phyloP scores from a whole-genome alignment of 495 filamentous ascomycete genomes.

The Staphylotrichum longicolle region DNA sequence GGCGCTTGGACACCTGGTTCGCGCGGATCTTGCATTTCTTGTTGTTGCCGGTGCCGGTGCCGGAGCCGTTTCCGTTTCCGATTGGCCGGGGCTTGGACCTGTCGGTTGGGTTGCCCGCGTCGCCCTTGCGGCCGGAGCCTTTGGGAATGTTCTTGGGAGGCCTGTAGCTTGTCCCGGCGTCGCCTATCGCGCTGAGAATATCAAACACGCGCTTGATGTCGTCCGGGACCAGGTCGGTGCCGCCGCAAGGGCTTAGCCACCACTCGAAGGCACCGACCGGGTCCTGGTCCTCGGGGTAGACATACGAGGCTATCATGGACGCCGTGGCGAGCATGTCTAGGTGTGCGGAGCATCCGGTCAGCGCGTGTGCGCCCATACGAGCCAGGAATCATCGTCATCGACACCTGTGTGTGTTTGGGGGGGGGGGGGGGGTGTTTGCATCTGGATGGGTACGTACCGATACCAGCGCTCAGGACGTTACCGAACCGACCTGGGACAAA shows the following conservation, averaged over 20 bases:
- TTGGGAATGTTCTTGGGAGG: constrained; percentile 7
- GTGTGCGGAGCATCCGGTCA: too few relatives aligned
- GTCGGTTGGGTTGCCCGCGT: constrained; percentile 9
- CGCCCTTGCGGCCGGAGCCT: constrained; percentile 14
- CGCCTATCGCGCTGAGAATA: constrained; percentile 10
- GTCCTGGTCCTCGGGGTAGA: constrained; percentile 14
- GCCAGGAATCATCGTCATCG: too few relatives aligned
- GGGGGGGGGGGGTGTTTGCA: too few relatives aligned
- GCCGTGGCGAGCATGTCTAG: constrained; percentile 10
- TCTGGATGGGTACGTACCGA: constrained; percentile 9
- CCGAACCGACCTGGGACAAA: constrained; percentile 18
- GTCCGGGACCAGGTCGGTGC: constrained; percentile 15
- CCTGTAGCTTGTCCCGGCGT: constrained; percentile 9
- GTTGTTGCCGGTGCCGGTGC: too few relatives aligned
- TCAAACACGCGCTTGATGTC: constrained; percentile 17
- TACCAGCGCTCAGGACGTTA: constrained; percentile 12
- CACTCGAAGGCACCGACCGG: constrained; percentile 14
- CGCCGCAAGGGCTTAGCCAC: constrained; percentile 20
- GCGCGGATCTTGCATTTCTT: too few relatives aligned
- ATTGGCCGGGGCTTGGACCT: background rate
- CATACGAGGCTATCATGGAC: constrained; percentile 26
- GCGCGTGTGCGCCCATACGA: too few relatives aligned
- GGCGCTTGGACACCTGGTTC: too few relatives aligned
- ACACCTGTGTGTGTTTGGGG: too few relatives aligned
- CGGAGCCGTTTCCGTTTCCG: too few relatives aligned